Evolutionary conservation across 306 rosid genomes (phyloP).

Genomic region (Lathyrus oleraceus): DNA sequence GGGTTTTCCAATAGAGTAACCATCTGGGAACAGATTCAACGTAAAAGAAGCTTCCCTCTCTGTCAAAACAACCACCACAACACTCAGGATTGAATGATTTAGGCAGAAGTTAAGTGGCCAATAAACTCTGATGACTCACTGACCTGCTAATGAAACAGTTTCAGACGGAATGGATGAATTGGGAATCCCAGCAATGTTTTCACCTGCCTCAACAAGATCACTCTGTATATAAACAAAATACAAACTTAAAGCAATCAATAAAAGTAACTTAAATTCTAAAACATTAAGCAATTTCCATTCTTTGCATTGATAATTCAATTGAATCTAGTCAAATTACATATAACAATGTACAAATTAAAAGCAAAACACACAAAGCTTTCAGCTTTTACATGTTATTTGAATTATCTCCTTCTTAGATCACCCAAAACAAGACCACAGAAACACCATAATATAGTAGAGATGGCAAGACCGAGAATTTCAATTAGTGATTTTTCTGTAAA

Average conservation of each 20-base stretch:
- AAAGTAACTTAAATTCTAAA: slow-evolving; percentile 27
- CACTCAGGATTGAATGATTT: slow-evolving; percentile 31
- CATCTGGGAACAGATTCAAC: slow-evolving; percentile 75
- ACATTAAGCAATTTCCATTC: background rate
- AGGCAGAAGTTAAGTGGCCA: slow-evolving; percentile 17
- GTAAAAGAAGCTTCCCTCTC: slow-evolving; percentile 83
- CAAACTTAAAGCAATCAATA: slow-evolving; percentile 29
- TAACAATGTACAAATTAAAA: too few relatives aligned
- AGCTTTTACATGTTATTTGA: background rate
- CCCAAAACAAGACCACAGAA: background rate
- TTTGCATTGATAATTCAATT: slow-evolving; percentile 20
- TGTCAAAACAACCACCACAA: slow-evolving; percentile 47
- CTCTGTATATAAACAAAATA: slow-evolving; percentile 46
- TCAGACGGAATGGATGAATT: slow-evolving; percentile 47
- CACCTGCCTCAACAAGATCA: slow-evolving; percentile 47
- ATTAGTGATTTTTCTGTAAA: too few relatives aligned
- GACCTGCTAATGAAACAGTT: slow-evolving; percentile 49
- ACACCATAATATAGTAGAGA: background rate
- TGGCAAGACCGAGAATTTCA: background rate
- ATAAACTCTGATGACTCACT: slow-evolving; percentile 28
- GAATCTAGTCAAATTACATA: slow-evolving; percentile 4
- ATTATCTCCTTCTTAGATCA: background rate
- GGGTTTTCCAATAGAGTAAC: slow-evolving; percentile 85
- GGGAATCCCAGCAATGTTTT: slow-evolving; percentile 41
- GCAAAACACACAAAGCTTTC: background rate